Base-by-base conservation (phyloP, 2,329 filamentous ascomycete genomes). In the Onygena corvina region DNA sequence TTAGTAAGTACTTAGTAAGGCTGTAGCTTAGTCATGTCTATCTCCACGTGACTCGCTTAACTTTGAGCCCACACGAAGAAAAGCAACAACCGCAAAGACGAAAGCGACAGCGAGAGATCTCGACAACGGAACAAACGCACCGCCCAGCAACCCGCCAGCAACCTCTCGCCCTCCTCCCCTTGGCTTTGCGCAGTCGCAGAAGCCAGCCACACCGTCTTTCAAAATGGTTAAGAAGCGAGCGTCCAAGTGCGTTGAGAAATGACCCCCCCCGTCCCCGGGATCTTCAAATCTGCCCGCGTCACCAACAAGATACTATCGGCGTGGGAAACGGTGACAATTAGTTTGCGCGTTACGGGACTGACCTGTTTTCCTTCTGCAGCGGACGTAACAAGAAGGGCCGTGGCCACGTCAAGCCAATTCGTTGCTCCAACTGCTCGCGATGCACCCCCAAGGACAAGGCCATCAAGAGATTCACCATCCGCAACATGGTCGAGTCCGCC, bases 381-480 rank as follows among this genome's bases (percentile, higher is more conserved):
- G 90, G 90, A 74, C 88, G 90, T 73, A 95, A 96, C 86, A 95
- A 95, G 88, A 94, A 94, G 77, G 90, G 92, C 74, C 87, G 92
- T 74, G 92, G 92, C 79, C 90, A 96, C 81, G 88, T 94, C 77
- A 98, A 98, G 83, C 93, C 92, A 69, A 94, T 98, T 77, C 86
- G 81, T 71, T 92, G 76, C 84, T 86, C 78, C 76, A 87, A 83
- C 81, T 92, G 76, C 82, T 87, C 76, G 70, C 80, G 84, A 76
- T 88, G 84, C 80, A 93, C 86, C 55, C 89, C 89, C 73, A 98
- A 98, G 84, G 92, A 98, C 71, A 98, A 98, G 87, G 92, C 93
- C 64, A 96, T 98, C 82, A 98, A 98, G 88, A 83, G 92, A 77
- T 98, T 98, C 81, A 98, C 92, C 77, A 85, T 98, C 81, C 85